phyloP scores from a whole-genome alignment of 257 asterid species.

The Lycium barbarum region DNA sequence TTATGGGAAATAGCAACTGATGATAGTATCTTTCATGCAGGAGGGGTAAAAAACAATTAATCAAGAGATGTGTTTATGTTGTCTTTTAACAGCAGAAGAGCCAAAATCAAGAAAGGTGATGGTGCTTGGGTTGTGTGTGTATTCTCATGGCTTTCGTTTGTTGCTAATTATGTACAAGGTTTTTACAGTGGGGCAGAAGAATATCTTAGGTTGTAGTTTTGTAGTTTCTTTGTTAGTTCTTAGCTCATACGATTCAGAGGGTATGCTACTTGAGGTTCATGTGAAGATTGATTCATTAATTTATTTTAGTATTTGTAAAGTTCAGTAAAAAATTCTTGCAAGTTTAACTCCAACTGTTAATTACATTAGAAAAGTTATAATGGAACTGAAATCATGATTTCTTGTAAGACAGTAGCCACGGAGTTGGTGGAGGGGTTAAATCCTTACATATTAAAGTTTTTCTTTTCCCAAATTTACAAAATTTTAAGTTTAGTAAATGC shows the following conservation, averaged over 20 bases:
- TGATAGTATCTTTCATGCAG: background rate
- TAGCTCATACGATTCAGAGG: background rate
- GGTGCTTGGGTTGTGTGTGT: background rate
- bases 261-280: background rate
- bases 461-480: background rate
- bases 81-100: background rate
- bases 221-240: background rate
- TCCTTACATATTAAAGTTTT: background rate
- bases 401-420: background rate
- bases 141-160: background rate
- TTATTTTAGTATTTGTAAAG: background rate
- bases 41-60: background rate
- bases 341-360: background rate
- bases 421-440: background rate
- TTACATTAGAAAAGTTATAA: background rate
- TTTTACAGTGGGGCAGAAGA: background rate
- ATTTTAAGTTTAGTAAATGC: background rate
- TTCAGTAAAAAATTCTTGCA: background rate
- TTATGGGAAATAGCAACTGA: too few relatives aligned
- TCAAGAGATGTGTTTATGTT: background rate
- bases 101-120: background rate
- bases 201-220: background rate
- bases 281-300: background rate
- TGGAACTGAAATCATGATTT: background rate
- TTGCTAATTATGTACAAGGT: background rate